Conservation (phyloP, 345 rosid genomes). For the Laguncularia racemosa region DNA sequence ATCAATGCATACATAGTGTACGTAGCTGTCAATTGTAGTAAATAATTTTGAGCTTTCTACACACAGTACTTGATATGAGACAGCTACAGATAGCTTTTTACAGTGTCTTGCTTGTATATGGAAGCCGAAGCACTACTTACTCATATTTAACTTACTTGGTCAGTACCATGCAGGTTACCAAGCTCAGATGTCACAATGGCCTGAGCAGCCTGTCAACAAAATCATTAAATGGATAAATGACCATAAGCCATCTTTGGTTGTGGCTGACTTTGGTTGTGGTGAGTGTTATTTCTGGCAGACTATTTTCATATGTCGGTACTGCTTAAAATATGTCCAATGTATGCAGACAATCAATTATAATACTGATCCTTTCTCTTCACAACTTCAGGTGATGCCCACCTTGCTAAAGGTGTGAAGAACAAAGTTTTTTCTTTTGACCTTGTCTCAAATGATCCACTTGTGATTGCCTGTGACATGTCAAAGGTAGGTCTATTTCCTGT, state of each 20-base stretch:
- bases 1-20: no score
- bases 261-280: conserved; percentile 99
- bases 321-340: not conserved
- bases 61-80: no score
- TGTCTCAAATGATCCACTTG: conserved; percentile 69
- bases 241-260: conserved; percentile 58
- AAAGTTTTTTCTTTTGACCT: conserved; percentile 94
- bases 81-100: no score
- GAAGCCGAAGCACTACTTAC: not conserved
- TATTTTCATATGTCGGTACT: not conserved
- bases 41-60: no score
- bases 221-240: conserved; percentile 58
- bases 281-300: conserved; percentile 13
- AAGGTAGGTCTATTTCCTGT: conserved; percentile 32
- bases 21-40: no score
- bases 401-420: conserved; percentile 78
- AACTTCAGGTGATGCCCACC: conserved; percentile 69
- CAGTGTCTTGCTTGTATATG: not conserved
- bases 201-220: conserved; percentile 77
- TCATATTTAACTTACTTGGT: conserved; percentile 19
- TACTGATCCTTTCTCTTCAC: conserved; percentile 4
- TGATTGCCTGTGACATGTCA: conserved; percentile 88
- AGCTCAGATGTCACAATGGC: conserved; percentile 95
- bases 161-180: conserved; percentile 97
- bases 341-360: not conserved